Conservation (phyloP, 345 rosid genomes). For the Populus pruinosa region DNA sequence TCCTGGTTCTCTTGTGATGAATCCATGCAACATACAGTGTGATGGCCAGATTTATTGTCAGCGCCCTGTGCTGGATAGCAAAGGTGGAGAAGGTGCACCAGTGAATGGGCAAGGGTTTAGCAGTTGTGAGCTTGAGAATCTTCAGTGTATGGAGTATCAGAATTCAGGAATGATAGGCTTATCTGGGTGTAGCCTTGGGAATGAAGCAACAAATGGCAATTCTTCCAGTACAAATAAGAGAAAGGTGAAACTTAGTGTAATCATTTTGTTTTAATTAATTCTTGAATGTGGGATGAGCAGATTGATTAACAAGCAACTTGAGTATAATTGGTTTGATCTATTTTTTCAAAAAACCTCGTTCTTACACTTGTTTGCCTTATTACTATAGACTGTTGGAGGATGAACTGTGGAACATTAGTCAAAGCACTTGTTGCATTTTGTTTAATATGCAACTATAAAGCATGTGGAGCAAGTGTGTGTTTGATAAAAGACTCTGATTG, state of each 20-base stretch:
- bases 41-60: conserved; percentile 66
- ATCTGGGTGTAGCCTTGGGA: conserved; percentile 43
- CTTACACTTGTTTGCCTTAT: not conserved
- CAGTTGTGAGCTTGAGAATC: conserved; percentile 67
- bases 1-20: conserved; percentile 58
- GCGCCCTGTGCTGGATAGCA: conserved; percentile 50
- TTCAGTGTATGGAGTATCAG: conserved; percentile 60
- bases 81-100: conserved; percentile 41
- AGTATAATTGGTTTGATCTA: not conserved
- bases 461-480: not conserved
- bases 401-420: not conserved
- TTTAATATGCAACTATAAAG: not conserved
- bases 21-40: conserved; percentile 78
- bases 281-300: not conserved
- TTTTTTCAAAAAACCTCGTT: not conserved
- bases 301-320: not conserved
- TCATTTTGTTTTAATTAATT: not conserved
- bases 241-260: conserved; percentile 53
- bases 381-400: not conserved
- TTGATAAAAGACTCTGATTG: not conserved
- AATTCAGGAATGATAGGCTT: conserved; percentile 46
- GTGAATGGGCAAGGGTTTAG: conserved; percentile 45
- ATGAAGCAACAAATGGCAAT: conserved; percentile 33
- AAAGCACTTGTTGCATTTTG: not conserved
- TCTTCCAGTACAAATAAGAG: conserved; percentile 52